Conservation (phyloP, 208 protist species). For the Zelonia costaricensis region DNA sequence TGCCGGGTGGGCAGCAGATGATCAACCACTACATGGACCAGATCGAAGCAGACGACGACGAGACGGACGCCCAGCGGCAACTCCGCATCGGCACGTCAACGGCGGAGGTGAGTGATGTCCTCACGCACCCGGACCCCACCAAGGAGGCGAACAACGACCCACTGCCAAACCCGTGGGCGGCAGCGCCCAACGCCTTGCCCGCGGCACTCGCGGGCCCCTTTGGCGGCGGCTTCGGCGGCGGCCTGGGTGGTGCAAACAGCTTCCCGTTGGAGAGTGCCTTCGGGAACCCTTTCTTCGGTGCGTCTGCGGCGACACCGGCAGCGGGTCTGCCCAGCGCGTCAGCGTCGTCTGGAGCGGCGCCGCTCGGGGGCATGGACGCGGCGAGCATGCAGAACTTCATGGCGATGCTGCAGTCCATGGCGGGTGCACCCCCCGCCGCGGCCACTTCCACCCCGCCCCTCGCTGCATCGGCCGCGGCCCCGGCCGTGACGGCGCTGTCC, state of each 20-base stretch:
- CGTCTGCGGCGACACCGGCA: too few species aligned
- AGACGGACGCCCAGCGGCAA: slow-evolving; percentile 10
- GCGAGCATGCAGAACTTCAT: too few species aligned
- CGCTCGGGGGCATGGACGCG: too few species aligned
- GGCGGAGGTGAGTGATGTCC: slow-evolving; percentile 3
- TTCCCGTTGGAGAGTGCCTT: too few species aligned
- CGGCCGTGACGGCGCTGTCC: not conserved
- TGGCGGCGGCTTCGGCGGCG: not conserved
- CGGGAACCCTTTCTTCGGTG: too few species aligned
- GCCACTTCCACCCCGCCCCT: not conserved
- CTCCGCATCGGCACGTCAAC: slow-evolving; percentile 24
- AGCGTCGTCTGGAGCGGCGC: too few species aligned
- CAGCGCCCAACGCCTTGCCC: not conserved
- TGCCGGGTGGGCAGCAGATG: slow-evolving; percentile 67
- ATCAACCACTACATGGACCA: slow-evolving; percentile 58
- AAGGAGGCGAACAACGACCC: slow-evolving; percentile 63
- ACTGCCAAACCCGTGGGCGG: slow-evolving; percentile 59
- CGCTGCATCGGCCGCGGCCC: not conserved
- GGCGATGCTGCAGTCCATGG: too few species aligned
- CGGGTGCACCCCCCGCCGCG: not conserved
- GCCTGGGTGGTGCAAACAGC: too few species aligned
- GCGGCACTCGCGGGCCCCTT: not conserved
- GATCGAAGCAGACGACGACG: slow-evolving; percentile 25
- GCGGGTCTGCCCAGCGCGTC: not conserved
- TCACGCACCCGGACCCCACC: slow-evolving; percentile 42